Percentiles rank a stretch among this genome's conserved stretches.
Evolutionary conservation across 192 early-diverging fungal genomes (phyloP).

Genomic region (Spinellus fusiger): DNA sequence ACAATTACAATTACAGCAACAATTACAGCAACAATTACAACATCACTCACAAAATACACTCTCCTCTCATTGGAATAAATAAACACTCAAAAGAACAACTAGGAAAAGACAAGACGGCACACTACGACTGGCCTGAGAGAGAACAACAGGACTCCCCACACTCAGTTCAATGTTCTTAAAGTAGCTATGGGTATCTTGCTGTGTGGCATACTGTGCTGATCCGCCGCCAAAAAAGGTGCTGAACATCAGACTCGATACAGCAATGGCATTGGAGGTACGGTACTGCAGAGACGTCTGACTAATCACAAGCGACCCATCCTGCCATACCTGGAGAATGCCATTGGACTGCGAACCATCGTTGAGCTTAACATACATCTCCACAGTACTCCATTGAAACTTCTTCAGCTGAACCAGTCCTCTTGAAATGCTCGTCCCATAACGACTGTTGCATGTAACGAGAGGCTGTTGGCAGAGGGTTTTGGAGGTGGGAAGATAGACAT

Average conservation of each 20-base stretch:
- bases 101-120: background rate
- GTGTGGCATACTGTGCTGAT: slow-evolving; percentile 28
- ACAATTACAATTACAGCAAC: too few species aligned
- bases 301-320: slow-evolving; percentile 27
- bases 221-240: slow-evolving; percentile 46
- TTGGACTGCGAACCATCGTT: slow-evolving; percentile 29
- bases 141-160: slow-evolving; percentile 29
- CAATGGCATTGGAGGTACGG: slow-evolving; percentile 33
- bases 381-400: slow-evolving; percentile 25
- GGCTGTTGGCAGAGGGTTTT: slow-evolving; percentile 27
- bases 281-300: slow-evolving; percentile 29
- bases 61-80: too few species aligned
- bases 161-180: slow-evolving; percentile 35
- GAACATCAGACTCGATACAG: slow-evolving; percentile 38
- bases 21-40: too few species aligned
- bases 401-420: slow-evolving; percentile 37
- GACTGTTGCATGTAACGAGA: slow-evolving; percentile 32
- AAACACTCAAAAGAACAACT: too few species aligned
- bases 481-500: slow-evolving; percentile 36
- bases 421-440: slow-evolving; percentile 40
- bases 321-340: slow-evolving; percentile 31
- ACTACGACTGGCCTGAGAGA: background rate
- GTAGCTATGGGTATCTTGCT: slow-evolving; percentile 24
- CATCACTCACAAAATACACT: too few species aligned
- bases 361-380: slow-evolving; percentile 36